These are phyloP conservation scores for Chondrus crispus DNA, from an alignment of 23 red algal genomes.

Conservation along the genomic window DNA sequence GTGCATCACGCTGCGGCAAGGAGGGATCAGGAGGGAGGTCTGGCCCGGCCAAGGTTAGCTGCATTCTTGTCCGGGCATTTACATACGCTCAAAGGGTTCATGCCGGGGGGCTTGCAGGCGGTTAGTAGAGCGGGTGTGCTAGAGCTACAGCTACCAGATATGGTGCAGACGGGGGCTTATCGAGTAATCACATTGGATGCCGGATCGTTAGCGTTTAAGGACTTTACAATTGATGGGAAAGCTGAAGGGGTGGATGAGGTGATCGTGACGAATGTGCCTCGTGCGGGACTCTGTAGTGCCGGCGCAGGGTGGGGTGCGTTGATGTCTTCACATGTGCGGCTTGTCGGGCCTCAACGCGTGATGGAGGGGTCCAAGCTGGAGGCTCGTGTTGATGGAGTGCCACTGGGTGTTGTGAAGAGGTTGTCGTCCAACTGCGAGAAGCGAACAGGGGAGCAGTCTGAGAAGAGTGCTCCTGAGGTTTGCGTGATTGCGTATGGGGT, in stretches of 20 bases:
- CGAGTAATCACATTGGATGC: slow-evolving; percentile 42
- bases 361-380: neutral
- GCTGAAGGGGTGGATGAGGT: neutral
- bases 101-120: slow-evolving; percentile 29
- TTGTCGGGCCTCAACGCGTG: neutral
- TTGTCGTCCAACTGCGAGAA: too few species aligned
- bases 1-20: neutral
- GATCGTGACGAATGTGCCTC: slow-evolving; percentile 40
- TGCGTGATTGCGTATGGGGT: slow-evolving; percentile 25
- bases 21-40: neutral
- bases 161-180: slow-evolving; percentile 23
- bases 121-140: slow-evolving; percentile 23
- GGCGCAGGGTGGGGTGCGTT: slow-evolving; percentile 32
- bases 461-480: neutral
- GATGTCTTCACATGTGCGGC: slow-evolving; percentile 15
- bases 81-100: slow-evolving; percentile 35
- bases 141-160: slow-evolving; percentile 54
- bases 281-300: slow-evolving; percentile 50
- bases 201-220: slow-evolving; percentile 28
- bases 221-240: slow-evolving; percentile 2
- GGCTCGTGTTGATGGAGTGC: neutral
- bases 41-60: slow-evolving; percentile 6
- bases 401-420: neutral
- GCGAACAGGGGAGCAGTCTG: neutral
- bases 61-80: slow-evolving; percentile 54